A percentile compares a stretch with the other conserved stretches of the same genome.
Conservation (phyloP, 2,329 filamentous ascomycete genomes). For the Drechslerella coelobrocha region DNA sequence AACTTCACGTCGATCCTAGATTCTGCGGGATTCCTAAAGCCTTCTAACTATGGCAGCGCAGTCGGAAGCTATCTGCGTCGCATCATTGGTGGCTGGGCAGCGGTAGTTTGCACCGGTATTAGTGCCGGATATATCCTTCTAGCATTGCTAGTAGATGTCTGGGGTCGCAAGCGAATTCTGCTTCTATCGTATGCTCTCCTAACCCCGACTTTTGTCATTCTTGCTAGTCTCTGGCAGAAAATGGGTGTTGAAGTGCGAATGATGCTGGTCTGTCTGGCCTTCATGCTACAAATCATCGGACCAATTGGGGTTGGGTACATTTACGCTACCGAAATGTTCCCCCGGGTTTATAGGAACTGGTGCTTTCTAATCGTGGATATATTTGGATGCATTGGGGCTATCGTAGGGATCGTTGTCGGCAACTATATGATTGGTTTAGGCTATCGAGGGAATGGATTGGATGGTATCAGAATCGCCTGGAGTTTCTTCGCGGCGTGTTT, state of each 20-base stretch:
- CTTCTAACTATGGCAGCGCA: background rate
- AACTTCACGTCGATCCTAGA: slow-evolving; percentile 15
- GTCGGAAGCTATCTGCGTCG: slow-evolving; percentile 7
- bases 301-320: slow-evolving; percentile 31
- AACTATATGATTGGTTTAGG: slow-evolving; percentile 1
- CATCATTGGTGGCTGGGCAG: slow-evolving; percentile 6
- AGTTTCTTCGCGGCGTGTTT: slow-evolving; percentile 2
- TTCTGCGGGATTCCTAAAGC: background rate
- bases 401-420: slow-evolving; percentile 4
- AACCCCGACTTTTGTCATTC: background rate
- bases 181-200: slow-evolving; percentile 8
- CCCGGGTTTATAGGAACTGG: slow-evolving; percentile 20
- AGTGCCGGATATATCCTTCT: slow-evolving; percentile 13
- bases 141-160: slow-evolving; percentile 9
- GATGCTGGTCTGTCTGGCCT: slow-evolving; percentile 5
- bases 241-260: slow-evolving; percentile 4
- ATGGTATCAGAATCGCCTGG: background rate
- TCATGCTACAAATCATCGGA: slow-evolving; percentile 13
- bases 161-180: slow-evolving; percentile 31
- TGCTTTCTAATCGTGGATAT: slow-evolving; percentile 32
- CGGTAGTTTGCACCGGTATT: slow-evolving; percentile 7
- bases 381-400: slow-evolving; percentile 16
- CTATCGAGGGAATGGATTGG: background rate
- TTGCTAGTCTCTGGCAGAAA: slow-evolving; percentile 17
- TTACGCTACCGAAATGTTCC: slow-evolving; percentile 30